phyloP scores from a whole-genome alignment of 495 filamentous ascomycete genomes.

The Symbiotaphrina buchneri region DNA sequence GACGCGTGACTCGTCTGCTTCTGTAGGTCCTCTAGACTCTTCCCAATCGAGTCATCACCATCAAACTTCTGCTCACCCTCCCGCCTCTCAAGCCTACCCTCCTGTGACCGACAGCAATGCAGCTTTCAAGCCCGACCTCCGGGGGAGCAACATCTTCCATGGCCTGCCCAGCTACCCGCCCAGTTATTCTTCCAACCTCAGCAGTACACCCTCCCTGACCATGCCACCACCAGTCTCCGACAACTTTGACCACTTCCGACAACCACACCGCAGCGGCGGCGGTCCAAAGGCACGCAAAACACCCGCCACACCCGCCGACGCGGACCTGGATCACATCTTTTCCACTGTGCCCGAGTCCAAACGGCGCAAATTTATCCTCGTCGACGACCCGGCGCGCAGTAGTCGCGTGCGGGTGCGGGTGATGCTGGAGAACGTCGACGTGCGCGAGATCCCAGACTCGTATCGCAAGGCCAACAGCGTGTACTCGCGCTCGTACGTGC shows the following conservation, averaged over 20 bases:
- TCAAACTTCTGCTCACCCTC: no score
- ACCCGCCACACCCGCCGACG: no score
- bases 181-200: no score
- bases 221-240: slow-evolving; percentile 54
- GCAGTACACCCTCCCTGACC: slow-evolving; percentile 29
- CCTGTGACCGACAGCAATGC: no score
- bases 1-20: no score
- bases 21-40: no score
- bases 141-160: slow-evolving; percentile 58
- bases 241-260: slow-evolving; percentile 31
- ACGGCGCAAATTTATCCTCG: slow-evolving; percentile 86
- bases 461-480: slow-evolving; percentile 76
- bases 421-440: slow-evolving; percentile 68
- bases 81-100: no score
- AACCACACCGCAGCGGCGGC: slow-evolving; percentile 31
- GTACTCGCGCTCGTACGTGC: slow-evolving; percentile 74
- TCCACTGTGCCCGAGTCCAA: slow-evolving; percentile 70
- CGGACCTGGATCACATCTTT: no score
- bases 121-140: no score
- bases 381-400: slow-evolving; percentile 65
- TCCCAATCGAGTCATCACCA: no score
- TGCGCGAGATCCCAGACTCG: slow-evolving; percentile 83
- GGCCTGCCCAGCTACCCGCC: slow-evolving; percentile 44
- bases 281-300: no score
- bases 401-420: slow-evolving; percentile 68